Conservation (phyloP, 192 early-diverging fungal genomes). For the Coemansia sp. region DNA sequence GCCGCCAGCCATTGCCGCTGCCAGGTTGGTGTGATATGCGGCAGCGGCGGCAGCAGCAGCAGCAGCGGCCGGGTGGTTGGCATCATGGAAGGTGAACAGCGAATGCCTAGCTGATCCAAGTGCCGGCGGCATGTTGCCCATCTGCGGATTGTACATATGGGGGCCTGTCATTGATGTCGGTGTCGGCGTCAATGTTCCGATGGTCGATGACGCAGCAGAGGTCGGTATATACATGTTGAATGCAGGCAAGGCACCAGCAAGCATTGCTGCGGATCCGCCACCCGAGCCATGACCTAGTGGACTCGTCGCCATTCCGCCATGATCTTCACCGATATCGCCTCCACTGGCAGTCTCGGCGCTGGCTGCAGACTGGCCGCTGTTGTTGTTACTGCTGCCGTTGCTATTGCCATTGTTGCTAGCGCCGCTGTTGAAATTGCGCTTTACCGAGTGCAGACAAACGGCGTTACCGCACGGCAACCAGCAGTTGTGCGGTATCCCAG, state of each 20-base stretch:
- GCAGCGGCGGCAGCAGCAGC: constrained; percentile 5
- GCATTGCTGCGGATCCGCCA: constrained; percentile 1
- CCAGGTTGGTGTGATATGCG: constrained; percentile 15
- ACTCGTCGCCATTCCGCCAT: not conserved
- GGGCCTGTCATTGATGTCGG: constrained; percentile 26
- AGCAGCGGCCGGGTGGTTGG: not conserved
- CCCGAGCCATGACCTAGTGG: not conserved
- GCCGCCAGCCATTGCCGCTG: constrained; percentile 12
- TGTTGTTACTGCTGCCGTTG: not conserved
- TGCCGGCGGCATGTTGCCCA: constrained; percentile 13
- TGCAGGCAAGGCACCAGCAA: constrained; percentile 4
- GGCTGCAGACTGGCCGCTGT: not conserved
- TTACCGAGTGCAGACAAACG: constrained; percentile 31
- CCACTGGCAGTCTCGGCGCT: not conserved
- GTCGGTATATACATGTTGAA: constrained; percentile 23
- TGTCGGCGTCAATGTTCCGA: constrained; percentile 45
- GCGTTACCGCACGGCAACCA: constrained; percentile 39
- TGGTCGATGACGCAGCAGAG: constrained; percentile 38
- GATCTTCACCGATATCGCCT: not conserved
- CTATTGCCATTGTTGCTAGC: not conserved
- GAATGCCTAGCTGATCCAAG: constrained; percentile 20
- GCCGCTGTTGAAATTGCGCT: not conserved
- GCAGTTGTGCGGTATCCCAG: constrained; percentile 29
- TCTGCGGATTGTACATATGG: constrained; percentile 4
- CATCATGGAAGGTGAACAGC: constrained; percentile 32